A percentile compares a stretch with the other conserved stretches of the same genome.
These are phyloP conservation scores for Aspergillus mulundensis DNA, from an alignment of 495 filamentous ascomycete genomes.

Conservation along the genomic window DNA sequence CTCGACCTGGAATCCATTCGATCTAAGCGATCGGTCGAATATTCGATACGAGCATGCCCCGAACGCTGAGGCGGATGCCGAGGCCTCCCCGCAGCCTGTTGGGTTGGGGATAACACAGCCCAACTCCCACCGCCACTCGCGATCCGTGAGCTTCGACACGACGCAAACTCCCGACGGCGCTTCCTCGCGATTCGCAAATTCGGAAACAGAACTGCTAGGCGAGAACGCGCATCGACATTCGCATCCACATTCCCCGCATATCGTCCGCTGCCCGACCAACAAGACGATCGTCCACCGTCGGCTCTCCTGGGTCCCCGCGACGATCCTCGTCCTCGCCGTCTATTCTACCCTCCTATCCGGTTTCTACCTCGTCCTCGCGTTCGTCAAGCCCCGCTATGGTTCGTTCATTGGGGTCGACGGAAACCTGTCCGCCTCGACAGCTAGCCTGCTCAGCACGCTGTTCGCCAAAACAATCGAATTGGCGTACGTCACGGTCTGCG, in stretches of 20 bases:
- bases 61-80: too few relatives aligned
- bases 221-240: neutral
- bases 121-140: neutral
- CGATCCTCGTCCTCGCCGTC: constrained; percentile 55
- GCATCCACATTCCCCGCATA: neutral
- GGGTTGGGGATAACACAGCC: constrained; percentile 5
- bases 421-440: constrained; percentile 49
- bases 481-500: constrained; percentile 72
- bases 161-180: neutral
- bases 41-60: constrained; percentile 2
- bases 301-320: constrained; percentile 53
- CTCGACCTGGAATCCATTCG: neutral
- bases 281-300: constrained; percentile 31
- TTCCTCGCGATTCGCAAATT: neutral
- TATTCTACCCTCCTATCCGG: constrained; percentile 66
- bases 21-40: constrained; percentile 2
- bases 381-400: constrained; percentile 58
- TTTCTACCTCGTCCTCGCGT: constrained; percentile 56
- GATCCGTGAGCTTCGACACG: neutral
- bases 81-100: neutral
- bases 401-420: constrained; percentile 44
- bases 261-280: constrained; percentile 1
- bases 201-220: neutral
- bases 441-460: constrained; percentile 56
- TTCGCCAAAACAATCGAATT: constrained; percentile 73